Percentiles rank a stretch among this genome's conserved stretches.
Evolutionary conservation across 768 basidiomycete genomes (phyloP).

Genomic region (Candolleomyces aberdarensis): DNA sequence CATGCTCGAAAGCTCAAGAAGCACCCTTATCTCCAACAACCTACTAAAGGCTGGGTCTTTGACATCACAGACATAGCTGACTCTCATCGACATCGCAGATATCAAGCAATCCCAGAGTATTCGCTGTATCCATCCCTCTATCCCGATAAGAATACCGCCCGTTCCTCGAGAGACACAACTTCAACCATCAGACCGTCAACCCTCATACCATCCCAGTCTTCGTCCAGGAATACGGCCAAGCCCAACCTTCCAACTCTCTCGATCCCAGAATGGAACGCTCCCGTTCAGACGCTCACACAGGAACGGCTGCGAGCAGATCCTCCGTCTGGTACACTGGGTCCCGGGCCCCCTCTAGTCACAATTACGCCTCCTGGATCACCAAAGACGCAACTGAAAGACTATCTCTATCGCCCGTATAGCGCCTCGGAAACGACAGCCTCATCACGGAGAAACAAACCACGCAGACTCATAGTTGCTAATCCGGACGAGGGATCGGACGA

Average conservation of each 20-base stretch:
- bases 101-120: no score
- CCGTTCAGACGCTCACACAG: background rate
- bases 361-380: conserved; percentile 4
- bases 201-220: no score
- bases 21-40: conserved; percentile 4
- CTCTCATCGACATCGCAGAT: background rate
- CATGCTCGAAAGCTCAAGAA: conserved; percentile 2
- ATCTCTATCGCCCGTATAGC: background rate
- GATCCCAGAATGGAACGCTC: background rate
- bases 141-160: no score
- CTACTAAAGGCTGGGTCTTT: background rate
- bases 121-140: no score
- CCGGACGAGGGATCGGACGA: conserved; percentile 1
- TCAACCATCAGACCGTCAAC: no score
- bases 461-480: conserved; percentile 2
- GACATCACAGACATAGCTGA: conserved; percentile 5
- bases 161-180: no score
- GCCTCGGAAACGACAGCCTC: background rate
- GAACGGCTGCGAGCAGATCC: background rate
- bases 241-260: no score
- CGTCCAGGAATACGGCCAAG: no score
- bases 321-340: background rate
- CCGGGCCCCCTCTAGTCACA: conserved; percentile 2
- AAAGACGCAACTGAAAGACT: background rate
- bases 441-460: background rate